A percentile compares a stretch with the other conserved stretches of the same genome.
Evolutionary conservation across 208 protist species (phyloP).

Genomic region (Jaenimonas drosophilae): DNA sequence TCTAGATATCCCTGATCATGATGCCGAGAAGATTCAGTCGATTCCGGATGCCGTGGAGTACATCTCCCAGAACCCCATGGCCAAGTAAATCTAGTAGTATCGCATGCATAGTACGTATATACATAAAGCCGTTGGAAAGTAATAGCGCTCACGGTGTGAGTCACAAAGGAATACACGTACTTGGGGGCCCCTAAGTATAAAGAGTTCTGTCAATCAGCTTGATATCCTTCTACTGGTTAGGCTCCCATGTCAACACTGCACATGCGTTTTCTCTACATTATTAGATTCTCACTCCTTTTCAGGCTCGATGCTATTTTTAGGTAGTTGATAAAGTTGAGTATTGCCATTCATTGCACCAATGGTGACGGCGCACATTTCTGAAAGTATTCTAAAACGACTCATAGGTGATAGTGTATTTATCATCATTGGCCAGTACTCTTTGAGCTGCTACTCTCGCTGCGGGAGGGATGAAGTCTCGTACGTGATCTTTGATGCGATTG

Average conservation of each 20-base stretch:
- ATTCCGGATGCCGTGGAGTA: conserved; percentile 91
- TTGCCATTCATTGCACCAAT: neutral
- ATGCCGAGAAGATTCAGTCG: conserved; percentile 93
- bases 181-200: too few species aligned
- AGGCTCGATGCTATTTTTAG: neutral
- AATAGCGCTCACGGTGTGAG: neutral
- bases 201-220: too few species aligned
- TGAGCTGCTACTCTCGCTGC: too few species aligned
- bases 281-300: neutral
- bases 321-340: neutral
- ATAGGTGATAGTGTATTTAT: neutral
- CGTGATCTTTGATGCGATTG: conserved; percentile 26
- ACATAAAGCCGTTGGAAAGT: too few species aligned
- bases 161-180: too few species aligned
- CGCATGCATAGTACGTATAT: too few species aligned
- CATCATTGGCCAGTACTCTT: too few species aligned
- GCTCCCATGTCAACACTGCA: too few species aligned
- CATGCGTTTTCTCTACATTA: too few species aligned
- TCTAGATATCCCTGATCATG: conserved; percentile 94
- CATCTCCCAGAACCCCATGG: conserved; percentile 92
- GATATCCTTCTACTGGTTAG: too few species aligned
- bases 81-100: conserved; percentile 91
- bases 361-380: too few species aligned
- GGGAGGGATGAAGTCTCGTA: neutral
- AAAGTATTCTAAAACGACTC: too few species aligned